Conservation (phyloP, 148 eudicot species). For the Rhododendron williamsianum region DNA sequence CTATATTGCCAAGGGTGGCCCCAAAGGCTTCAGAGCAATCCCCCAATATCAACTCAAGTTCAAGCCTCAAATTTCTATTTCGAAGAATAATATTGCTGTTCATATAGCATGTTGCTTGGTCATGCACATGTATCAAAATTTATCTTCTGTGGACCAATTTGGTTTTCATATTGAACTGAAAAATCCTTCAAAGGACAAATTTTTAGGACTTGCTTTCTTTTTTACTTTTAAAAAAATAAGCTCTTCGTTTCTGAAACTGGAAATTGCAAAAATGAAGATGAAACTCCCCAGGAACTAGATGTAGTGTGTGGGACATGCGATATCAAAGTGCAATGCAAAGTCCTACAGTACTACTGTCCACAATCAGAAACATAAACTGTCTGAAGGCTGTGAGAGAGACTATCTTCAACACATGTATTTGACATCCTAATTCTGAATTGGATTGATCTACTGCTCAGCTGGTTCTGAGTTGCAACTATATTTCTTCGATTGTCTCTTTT, state of each 20-base stretch:
- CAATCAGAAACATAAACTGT: neutral
- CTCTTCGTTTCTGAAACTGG: neutral
- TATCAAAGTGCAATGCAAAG: neutral
- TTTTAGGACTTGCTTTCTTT: neutral
- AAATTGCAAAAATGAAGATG: neutral
- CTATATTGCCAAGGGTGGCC: neutral
- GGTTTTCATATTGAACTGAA: neutral
- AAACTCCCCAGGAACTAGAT: neutral
- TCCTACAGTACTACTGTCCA: neutral
- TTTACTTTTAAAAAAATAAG: neutral
- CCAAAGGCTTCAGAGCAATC: neutral
- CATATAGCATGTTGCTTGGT: neutral
- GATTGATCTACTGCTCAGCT: neutral
- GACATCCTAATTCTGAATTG: neutral
- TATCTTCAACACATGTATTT: neutral
- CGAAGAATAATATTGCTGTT: neutral
- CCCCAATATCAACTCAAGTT: neutral
- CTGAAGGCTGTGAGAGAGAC: neutral
- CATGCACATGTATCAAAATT: neutral
- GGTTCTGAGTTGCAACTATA: neutral
- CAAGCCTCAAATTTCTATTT: neutral
- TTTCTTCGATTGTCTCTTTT: neutral
- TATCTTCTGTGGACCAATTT: neutral
- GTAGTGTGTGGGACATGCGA: neutral
- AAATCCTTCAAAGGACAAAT: neutral